Evolutionary conservation across 345 rosid species (phyloP).

Genomic region (Noccaea caerulescens): DNA sequence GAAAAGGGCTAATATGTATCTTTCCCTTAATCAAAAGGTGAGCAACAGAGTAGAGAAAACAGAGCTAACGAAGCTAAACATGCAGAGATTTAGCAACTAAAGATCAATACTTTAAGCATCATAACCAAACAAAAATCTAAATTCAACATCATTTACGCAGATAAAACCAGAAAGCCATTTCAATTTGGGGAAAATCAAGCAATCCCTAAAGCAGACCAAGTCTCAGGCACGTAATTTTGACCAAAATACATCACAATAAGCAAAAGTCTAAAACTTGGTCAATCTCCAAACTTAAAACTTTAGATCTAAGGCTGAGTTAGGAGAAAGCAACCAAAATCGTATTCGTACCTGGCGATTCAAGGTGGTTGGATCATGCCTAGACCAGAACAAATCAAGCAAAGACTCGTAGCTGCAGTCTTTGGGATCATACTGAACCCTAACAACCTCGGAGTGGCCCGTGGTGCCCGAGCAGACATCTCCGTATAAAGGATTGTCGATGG

Average conservation of each 20-base stretch:
- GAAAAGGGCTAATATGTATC: neutral
- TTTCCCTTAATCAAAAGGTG: neutral
- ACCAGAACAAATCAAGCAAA: constrained; percentile 84
- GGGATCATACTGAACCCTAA: constrained; percentile 88
- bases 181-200: neutral
- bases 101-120: constrained; percentile 6
- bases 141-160: neutral
- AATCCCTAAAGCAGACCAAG: constrained; percentile 12
- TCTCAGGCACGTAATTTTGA: neutral
- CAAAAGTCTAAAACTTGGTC: constrained; percentile 7
- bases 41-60: neutral
- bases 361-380: constrained; percentile 90
- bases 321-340: constrained; percentile 29
- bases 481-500: constrained; percentile 65
- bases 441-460: constrained; percentile 71
- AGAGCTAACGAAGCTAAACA: neutral
- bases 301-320: neutral
- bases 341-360: constrained; percentile 83
- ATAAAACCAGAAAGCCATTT: constrained; percentile 12
- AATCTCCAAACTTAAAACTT: constrained; percentile 17
- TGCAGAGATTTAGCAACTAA: neutral
- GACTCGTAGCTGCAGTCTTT: constrained; percentile 68
- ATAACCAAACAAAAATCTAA: neutral
- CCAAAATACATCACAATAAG: neutral
- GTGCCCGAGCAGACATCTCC: constrained; percentile 81